A percentile compares a stretch with the other conserved stretches of the same genome.
These are phyloP conservation scores for Eucalyptus shirleyi DNA, from an alignment of 345 rosid genomes.

Conservation along the genomic window DNA sequence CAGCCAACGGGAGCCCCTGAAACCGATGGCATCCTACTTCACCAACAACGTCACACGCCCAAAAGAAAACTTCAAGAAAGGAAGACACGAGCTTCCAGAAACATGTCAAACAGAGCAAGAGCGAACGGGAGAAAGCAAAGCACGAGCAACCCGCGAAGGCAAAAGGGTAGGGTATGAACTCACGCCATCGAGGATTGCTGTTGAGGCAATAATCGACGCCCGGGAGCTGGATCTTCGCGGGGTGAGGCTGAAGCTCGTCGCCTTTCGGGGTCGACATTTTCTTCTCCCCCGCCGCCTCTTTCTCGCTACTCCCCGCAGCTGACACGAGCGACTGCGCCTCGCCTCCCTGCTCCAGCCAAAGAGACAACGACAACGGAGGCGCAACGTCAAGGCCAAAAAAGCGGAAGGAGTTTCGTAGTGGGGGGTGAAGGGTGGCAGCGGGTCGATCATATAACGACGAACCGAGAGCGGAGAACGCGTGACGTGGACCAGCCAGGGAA, in stretches of 20 bases:
- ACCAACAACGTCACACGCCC: background rate
- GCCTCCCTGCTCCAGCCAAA: background rate
- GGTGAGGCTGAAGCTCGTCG: conserved; percentile 70
- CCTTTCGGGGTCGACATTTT: conserved; percentile 12
- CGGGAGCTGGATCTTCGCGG: conserved; percentile 81
- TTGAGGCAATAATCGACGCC: conserved; percentile 67
- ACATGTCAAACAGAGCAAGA: background rate
- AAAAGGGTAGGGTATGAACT: background rate
- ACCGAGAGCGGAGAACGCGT: background rate
- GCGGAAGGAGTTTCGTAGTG: background rate
- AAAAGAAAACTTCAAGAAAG: background rate
- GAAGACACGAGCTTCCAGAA: background rate
- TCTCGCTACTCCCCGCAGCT: background rate
- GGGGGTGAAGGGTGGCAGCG: background rate
- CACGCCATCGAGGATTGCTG: conserved; percentile 86
- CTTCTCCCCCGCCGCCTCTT: background rate
- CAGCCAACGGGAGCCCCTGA: background rate
- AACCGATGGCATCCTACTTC: background rate
- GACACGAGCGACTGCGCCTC: background rate
- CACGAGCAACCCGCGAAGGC: background rate
- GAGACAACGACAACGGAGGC: background rate
- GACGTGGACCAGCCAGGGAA: background rate
- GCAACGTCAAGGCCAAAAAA: background rate
- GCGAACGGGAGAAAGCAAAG: background rate
- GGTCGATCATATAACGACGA: background rate